phyloP scores from a whole-genome alignment of 305 asterid genomes.

The Solanum hybrid region DNA sequence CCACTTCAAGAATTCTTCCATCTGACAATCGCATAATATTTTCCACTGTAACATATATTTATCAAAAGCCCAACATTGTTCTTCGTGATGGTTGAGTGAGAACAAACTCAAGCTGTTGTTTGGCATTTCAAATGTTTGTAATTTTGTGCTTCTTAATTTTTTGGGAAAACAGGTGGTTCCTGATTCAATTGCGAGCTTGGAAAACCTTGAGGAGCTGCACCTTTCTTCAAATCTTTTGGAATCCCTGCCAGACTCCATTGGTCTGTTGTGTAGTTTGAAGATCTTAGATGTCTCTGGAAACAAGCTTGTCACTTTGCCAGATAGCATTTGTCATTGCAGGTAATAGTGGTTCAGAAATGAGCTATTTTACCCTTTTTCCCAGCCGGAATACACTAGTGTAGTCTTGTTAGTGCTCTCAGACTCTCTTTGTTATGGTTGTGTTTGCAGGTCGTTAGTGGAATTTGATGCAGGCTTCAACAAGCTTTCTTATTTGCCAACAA shows the following conservation, averaged over 20 bases:
- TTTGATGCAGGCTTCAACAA: constrained; percentile 75
- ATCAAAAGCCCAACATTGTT: not conserved
- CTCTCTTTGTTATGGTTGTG: not conserved
- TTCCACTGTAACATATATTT: not conserved
- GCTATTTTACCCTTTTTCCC: not conserved
- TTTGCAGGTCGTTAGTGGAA: constrained; percentile 63
- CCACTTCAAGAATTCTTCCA: not conserved
- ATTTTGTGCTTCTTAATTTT: not conserved
- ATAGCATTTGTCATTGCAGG: constrained; percentile 95
- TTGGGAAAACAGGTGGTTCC: constrained; percentile 52
- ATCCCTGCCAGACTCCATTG: constrained; percentile 73
- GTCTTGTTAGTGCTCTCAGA: not conserved
- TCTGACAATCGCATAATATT: not conserved
- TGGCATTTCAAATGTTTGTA: not conserved
- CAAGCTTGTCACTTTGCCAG: constrained; percentile 72
- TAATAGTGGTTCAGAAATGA: constrained; percentile 10
- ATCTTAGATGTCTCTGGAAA: constrained; percentile 64
- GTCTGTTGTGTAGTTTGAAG: constrained; percentile 58
- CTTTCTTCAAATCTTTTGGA: constrained; percentile 69
- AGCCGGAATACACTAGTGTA: not conserved
- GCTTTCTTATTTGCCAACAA: constrained; percentile 82
- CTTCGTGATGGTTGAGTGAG: not conserved
- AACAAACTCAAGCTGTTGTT: not conserved
- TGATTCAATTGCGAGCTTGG: constrained; percentile 74
- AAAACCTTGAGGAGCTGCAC: constrained; percentile 75